Evolutionary conservation across 192 early-diverging fungal species (phyloP), one percentile per base, ranked within the genome.

Genomic region (Lobosporangium transversale): DNA sequence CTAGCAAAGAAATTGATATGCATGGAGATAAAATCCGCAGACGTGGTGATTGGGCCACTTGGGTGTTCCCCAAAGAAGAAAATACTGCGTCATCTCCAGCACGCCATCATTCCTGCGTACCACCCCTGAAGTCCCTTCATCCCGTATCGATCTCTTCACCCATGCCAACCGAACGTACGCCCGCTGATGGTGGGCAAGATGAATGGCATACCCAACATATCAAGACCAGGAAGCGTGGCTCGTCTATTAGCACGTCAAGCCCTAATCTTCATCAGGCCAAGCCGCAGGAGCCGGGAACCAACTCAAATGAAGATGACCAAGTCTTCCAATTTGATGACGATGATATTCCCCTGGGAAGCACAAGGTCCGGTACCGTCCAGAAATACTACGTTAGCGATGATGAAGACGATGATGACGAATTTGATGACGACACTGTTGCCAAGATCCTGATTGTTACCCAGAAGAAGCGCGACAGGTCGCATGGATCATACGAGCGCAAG

Each of bases 371-470:
- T 56, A 85, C 76, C 8, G 62, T 80, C 33, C 78, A 84, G 68
- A 83, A 80, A 60, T 82, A 80, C 58, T 83, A 80, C 58, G 80
- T 83, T 4, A 81, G 83, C 48, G 85, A 88, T 10, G 89, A 90
- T 33, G 87, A 85, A 8, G 88, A 89, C 10, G 91, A 90, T 37
- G 89, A 89, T 20, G 91, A 93, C 58, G 94, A 97, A 33, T 82
- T 98, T 58, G 93, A 94, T 52, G 95, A 98, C 58, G 95, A 98
- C 3, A 88, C 90, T 29, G 85, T 98, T 36, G 91, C 89, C 33
- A 82, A 90, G 11, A 87, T 98, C 54, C 81, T 98, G 74, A 94
- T 98, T 85, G 95, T 98, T 59, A 96, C 96, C 23, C 93, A 93
- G 81, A 86, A 89, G 32, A 87, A 83, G 36, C 78, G 81, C 60